A percentile compares a stretch with the other conserved stretches of the same genome.
These are phyloP conservation scores for Hyphopichia buzzinii DNA, from an alignment of 1,139 yeast species.

Conservation along the genomic window DNA sequence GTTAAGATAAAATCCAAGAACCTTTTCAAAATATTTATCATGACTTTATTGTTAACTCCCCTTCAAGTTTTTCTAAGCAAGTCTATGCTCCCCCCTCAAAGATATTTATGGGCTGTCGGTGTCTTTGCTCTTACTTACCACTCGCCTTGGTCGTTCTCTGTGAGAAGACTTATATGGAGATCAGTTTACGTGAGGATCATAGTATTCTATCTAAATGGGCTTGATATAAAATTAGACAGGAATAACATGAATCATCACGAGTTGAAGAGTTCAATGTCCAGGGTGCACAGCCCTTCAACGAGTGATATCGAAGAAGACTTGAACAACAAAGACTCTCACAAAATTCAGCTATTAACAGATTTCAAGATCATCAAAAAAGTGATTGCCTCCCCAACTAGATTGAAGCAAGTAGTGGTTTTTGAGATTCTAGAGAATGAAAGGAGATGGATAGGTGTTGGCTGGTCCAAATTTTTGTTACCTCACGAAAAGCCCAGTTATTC, in stretches of 20 bases:
- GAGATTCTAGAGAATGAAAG: conserved; percentile 57
- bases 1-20: conserved; percentile 25
- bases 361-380: conserved; percentile 42
- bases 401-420: conserved; percentile 48
- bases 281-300: conserved; percentile 23
- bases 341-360: conserved; percentile 27
- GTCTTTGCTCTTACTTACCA: conserved; percentile 47
- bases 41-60: conserved; percentile 44
- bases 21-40: conserved; percentile 30
- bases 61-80: conserved; percentile 40
- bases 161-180: conserved; percentile 54
- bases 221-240: conserved; percentile 30
- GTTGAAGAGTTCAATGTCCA: conserved; percentile 10
- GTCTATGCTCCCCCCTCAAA: conserved; percentile 34
- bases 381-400: conserved; percentile 39
- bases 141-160: conserved; percentile 52
- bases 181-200: conserved; percentile 44
- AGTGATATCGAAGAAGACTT: conserved; percentile 25
- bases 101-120: conserved; percentile 36
- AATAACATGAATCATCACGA: conserved; percentile 15
- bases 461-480: conserved; percentile 52
- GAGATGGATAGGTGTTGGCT: conserved; percentile 62
- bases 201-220: conserved; percentile 47
- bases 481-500: conserved; percentile 51
- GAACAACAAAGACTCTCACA: conserved; percentile 7